phyloP scores from a whole-genome alignment of 495 filamentous ascomycete species.

The Penicillium pulvis region DNA sequence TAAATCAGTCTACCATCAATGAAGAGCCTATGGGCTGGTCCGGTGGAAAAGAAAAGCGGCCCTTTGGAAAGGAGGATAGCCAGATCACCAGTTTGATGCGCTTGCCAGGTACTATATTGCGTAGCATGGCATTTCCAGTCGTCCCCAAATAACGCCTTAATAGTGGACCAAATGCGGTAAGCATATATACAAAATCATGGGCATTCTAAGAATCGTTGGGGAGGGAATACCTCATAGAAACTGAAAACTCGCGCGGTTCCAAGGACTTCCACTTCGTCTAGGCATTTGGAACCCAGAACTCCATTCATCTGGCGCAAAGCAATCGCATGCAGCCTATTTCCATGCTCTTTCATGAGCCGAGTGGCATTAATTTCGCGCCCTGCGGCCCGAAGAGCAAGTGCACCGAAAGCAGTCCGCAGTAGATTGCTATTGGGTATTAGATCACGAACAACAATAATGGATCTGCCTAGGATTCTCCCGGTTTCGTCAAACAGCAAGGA shows the following conservation, averaged over 20 bases:
- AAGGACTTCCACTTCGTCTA: conserved; percentile 2
- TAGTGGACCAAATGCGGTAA: too few species aligned
- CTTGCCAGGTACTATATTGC: conserved; percentile 8
- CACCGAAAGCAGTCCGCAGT: conserved; percentile 8
- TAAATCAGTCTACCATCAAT: conserved; percentile 10
- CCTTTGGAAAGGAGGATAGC: conserved; percentile 11
- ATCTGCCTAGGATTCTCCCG: conserved; percentile 2
- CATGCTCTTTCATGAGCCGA: conserved; percentile 9
- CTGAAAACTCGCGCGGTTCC: conserved; percentile 11
- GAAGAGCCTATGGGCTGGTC: conserved; percentile 12
- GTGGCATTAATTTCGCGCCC: not conserved
- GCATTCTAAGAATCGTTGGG: not conserved
- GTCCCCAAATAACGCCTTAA: conserved; percentile 12
- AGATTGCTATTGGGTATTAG: conserved; percentile 9
- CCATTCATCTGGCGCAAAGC: conserved; percentile 8
- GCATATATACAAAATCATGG: too few species aligned
- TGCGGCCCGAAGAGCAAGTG: conserved; percentile 7
- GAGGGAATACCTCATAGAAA: conserved; percentile 10
- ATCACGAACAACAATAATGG: conserved; percentile 9
- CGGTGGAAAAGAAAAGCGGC: conserved; percentile 7
- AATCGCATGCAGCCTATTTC: conserved; percentile 4
- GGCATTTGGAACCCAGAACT: not conserved
- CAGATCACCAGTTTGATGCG: conserved; percentile 13
- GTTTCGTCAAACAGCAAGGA: too few species aligned
- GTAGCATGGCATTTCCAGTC: not conserved